Evolutionary conservation across 2,329 filamentous ascomycete species (phyloP), one percentile per base, ranked within the genome.

Genomic region (Aspergillus sp.): DNA sequence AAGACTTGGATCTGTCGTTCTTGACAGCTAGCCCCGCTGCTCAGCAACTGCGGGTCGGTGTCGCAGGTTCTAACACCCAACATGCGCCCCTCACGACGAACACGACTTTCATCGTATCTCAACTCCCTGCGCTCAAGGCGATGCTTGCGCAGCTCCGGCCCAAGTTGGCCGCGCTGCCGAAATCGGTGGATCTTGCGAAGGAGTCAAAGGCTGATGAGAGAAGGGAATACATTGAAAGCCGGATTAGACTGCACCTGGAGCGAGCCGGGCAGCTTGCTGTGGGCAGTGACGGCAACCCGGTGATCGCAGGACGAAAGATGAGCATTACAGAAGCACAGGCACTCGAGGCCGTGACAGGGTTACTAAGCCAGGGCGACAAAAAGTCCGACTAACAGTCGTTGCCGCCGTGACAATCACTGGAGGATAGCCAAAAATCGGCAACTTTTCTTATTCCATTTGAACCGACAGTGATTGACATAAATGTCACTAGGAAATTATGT

Each of bases 181-280:
- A 64, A 22, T 67, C 72, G 1, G 69, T 75, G 3, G 71, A 73
- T 29, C 74, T 72, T 31, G 73, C 78, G 59, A 68, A 67, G 52
- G 75, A 81, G 63, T 83, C 83, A 50, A 90, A 87, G 79, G 84
- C 87, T 45, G 84, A 87, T 55, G 87, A 95, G 73, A 82, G 94
- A 61, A 82, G 89, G 58, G 85, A 90, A 65, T 98, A 98, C 73
- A 87, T 98, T 52, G 93, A 97, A 76, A 84, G 84, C 56, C 88
- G 92, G 69, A 90, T 91, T 54, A 82, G 86, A 65, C 83, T 90
- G 60, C 90, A 96, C 72, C 79, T 97, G 46, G 91, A 96, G 77
- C 73, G 78, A 24, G 70, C 74, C 47, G 78, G 77, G 7, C 75
- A 77, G 58, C 60, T 78, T 52, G 67, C 71, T 6, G 67, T 74